Evolutionary conservation across 108 stramenopile species (phyloP).

Genomic region (Hondaea fermentalgiana): DNA sequence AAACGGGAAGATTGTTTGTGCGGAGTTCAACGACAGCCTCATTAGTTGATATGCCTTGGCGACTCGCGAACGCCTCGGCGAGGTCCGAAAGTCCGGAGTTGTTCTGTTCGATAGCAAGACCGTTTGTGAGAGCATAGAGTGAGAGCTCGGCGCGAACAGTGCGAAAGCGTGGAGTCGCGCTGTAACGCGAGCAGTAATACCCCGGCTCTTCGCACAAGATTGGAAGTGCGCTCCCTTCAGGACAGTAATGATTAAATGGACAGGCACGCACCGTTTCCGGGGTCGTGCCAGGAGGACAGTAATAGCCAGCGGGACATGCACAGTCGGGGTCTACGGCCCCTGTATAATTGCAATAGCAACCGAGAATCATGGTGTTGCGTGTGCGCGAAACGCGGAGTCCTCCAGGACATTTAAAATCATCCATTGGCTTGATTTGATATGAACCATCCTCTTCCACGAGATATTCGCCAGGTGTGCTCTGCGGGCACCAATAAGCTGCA

Average conservation of each 20-base stretch:
- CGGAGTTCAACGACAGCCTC: neutral
- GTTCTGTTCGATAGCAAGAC: neutral
- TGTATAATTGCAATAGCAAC: neutral
- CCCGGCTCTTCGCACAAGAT: neutral
- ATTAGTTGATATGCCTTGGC: neutral
- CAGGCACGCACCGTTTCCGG: neutral
- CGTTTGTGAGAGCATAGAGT: neutral
- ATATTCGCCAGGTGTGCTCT: neutral
- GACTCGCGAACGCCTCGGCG: neutral
- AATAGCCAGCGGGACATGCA: neutral
- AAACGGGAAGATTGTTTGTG: neutral
- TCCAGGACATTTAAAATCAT: neutral
- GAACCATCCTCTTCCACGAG: neutral
- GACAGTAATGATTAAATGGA: neutral
- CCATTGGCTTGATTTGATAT: neutral
- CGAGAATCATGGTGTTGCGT: neutral
- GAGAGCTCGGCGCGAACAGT: neutral
- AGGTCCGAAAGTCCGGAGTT: neutral
- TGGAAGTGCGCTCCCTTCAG: neutral
- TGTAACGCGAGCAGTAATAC: neutral
- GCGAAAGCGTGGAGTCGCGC: neutral
- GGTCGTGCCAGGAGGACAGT: neutral
- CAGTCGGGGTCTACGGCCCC: neutral
- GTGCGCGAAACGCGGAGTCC: neutral
- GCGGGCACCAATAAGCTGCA: neutral